Evolutionary conservation across 2,329 filamentous ascomycete genomes (phyloP), one percentile per base, ranked within the genome.

Genomic region (Penicillium sp.): DNA sequence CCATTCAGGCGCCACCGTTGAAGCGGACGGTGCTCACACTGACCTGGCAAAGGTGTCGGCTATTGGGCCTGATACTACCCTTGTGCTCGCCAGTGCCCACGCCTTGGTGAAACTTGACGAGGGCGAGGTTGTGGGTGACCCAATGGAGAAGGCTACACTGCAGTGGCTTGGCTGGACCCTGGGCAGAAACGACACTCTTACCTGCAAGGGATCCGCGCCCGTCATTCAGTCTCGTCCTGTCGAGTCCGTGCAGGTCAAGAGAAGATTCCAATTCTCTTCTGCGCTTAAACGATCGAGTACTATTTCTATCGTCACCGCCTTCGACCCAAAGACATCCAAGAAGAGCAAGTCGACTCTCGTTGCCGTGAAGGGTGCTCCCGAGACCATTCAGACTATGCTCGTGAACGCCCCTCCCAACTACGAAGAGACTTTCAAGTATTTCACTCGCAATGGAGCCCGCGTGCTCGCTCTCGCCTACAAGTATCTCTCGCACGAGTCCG

Each of bases 351-450:
- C 87, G 53, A 96, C 93, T 0, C 95, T 98, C 65, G 91, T 90
- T 46, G 89, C 84, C 67, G 93, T 97, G 56, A 98, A 98, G 74
- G 93, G 93, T 66, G 93, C 93, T 6, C 93, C 93, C 1, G 93
- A 98, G 73, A 98, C 93, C 0, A 96, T 98, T 62, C 84, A 88
- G 69, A 90, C 87, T 65, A 96, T 96, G 87, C 78, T 98, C 52
- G 79, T 88, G 33, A 79, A 85, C 32, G 81, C 89, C 8, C 93
- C 93, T 6, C 77, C 82, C 1, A 83, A 95, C 65, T 98, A 98
- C 63, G 93, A 98, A 67, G 93, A 97, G 72, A 98, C 93, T 0
- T 98, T 84, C 80, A 98, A 97, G 71, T 89, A 95, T 73, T 98
- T 97, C 64, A 97, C 91, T 46, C 83, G 93, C 54, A 95, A 94